A percentile compares a stretch with the other conserved stretches of the same genome.
These are phyloP conservation scores for Cyclaneusma minus DNA, from an alignment of 2,329 filamentous ascomycete species.

Conservation along the genomic window DNA sequence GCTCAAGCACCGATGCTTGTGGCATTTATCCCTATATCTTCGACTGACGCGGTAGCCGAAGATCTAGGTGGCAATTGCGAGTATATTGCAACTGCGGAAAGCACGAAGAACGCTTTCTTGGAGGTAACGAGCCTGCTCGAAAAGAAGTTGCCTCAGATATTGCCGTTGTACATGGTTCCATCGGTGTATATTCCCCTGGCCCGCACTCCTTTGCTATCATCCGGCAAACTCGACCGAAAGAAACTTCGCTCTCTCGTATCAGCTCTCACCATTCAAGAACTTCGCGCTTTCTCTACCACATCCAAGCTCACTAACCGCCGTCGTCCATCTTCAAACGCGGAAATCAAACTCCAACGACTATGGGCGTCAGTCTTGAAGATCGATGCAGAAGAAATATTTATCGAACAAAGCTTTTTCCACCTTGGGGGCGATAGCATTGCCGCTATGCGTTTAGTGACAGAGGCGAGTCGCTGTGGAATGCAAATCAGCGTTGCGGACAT, in stretches of 20 bases:
- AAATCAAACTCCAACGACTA: slow-evolving; percentile 23
- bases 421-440: slow-evolving; percentile 29
- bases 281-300: no score
- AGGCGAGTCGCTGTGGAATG: slow-evolving; percentile 4
- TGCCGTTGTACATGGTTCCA: slow-evolving; percentile 21
- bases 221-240: slow-evolving; percentile 22
- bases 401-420: slow-evolving; percentile 36
- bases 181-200: slow-evolving; percentile 17
- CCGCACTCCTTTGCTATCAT: slow-evolving; percentile 16
- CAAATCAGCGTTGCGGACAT: slow-evolving; percentile 5
- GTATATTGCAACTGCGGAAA: no score
- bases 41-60: no score
- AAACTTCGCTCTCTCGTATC: slow-evolving; percentile 21
- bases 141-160: slow-evolving; percentile 14
- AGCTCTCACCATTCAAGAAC: slow-evolving; percentile 6
- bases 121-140: slow-evolving; percentile 5
- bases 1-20: no score
- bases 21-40: no score
- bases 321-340: no score
- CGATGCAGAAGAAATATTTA: slow-evolving; percentile 28
- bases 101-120: no score
- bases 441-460: slow-evolving; percentile 26
- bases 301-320: not conserved
- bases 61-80: no score
- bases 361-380: slow-evolving; percentile 33